phyloP scores from a whole-genome alignment of 108 stramenopile species.

The Conticribra weissflogii region DNA sequence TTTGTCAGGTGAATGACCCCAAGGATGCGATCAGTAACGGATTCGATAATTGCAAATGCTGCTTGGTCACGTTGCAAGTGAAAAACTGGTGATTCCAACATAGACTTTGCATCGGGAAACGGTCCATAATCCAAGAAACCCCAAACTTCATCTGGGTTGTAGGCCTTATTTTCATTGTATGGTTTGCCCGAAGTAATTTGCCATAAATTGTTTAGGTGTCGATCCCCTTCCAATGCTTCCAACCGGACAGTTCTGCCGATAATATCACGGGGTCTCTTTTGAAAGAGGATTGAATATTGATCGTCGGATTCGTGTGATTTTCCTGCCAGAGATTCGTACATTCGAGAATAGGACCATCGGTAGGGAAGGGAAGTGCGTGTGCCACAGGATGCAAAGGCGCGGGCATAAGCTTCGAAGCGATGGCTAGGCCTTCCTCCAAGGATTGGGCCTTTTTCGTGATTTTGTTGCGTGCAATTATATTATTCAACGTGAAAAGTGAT shows the following conservation, averaged over 20 bases:
- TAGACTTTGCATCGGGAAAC: slow-evolving; percentile 45
- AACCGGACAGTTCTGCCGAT: slow-evolving; percentile 69
- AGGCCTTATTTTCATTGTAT: slow-evolving; percentile 56
- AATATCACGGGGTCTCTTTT: slow-evolving; percentile 59
- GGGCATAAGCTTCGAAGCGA: slow-evolving; percentile 87
- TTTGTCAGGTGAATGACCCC: slow-evolving; percentile 68
- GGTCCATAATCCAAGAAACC: slow-evolving; percentile 82
- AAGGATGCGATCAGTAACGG: slow-evolving; percentile 65
- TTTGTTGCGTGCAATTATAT: neutral
- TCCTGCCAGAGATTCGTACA: slow-evolving; percentile 74
- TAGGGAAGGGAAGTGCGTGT: slow-evolving; percentile 50
- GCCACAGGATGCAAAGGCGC: slow-evolving; percentile 82
- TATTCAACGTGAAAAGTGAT: no score
- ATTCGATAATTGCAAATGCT: slow-evolving; percentile 79
- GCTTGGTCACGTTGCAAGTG: slow-evolving; percentile 60
- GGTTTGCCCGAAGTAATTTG: slow-evolving; percentile 70
- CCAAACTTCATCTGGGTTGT: slow-evolving; percentile 81
- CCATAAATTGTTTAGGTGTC: slow-evolving; percentile 63
- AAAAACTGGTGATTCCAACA: slow-evolving; percentile 69
- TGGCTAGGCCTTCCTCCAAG: slow-evolving; percentile 75
- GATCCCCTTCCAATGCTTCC: slow-evolving; percentile 62
- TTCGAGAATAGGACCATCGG: slow-evolving; percentile 77
- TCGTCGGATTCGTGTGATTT: slow-evolving; percentile 65
- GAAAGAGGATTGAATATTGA: slow-evolving; percentile 47
- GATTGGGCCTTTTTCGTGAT: slow-evolving; percentile 46